phyloP scores from a whole-genome alignment of 805 yeast genomes.

The Ogataea nitratoaversa region DNA sequence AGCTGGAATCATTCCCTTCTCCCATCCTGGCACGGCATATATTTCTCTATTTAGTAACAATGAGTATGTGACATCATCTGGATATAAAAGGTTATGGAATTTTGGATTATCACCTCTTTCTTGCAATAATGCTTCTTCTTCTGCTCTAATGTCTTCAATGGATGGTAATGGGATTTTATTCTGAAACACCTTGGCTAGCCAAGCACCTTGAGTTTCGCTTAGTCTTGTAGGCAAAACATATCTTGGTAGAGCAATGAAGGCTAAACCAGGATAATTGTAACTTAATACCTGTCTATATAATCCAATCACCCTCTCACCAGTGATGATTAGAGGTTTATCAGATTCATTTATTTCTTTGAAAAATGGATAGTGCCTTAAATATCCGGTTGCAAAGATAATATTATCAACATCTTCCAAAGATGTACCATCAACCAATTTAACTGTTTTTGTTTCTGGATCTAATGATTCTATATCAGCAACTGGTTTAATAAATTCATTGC shows the following conservation, averaged over 20 bases:
- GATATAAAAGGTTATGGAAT: constrained; percentile 50
- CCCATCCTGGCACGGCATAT: constrained; percentile 16
- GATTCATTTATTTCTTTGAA: constrained; percentile 31
- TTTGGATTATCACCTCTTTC: constrained; percentile 39
- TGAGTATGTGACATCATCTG: constrained; percentile 54
- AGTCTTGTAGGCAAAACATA: constrained; percentile 60
- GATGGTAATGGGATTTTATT: constrained; percentile 51
- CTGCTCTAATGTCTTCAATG: constrained; percentile 39
- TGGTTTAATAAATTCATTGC: constrained; percentile 36
- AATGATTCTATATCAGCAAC: constrained; percentile 40
- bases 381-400: constrained; percentile 72
- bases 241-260: constrained; percentile 58
- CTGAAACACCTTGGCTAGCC: constrained; percentile 58
- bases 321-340: constrained; percentile 35
- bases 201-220: constrained; percentile 60
- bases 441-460: constrained; percentile 33
- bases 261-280: constrained; percentile 57
- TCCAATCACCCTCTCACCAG: constrained; percentile 46
- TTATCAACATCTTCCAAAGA: constrained; percentile 43
- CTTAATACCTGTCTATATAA: constrained; percentile 59
- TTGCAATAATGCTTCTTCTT: constrained; percentile 35
- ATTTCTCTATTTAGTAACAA: constrained; percentile 35
- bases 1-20: constrained; percentile 45
- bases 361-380: constrained; percentile 57
- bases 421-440: constrained; percentile 47